A percentile compares a stretch with the other conserved stretches of the same genome.
Conservation (phyloP, 202 grass and related monocot species). For the Eragrostis tef region DNA sequence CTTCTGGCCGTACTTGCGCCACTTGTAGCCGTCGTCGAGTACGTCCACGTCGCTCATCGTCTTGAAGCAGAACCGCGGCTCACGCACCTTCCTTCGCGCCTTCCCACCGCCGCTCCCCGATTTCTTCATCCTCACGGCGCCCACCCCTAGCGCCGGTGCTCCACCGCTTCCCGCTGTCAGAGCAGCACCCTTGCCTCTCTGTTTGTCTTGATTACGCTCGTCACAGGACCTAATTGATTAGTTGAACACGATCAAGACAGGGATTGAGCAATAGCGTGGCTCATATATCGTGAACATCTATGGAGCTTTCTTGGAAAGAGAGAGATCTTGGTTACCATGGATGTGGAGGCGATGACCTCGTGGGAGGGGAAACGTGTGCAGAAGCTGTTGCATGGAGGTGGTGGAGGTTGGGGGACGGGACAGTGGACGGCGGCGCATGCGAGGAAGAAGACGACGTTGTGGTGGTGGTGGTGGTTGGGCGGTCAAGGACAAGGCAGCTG, state of each 20-base stretch:
- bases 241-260: background rate
- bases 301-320: background rate
- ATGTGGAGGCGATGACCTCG: conserved; percentile 42
- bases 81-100: conserved; percentile 75
- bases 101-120: conserved; percentile 40
- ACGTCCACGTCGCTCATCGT: conserved; percentile 96
- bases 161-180: background rate
- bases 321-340: conserved; percentile 47
- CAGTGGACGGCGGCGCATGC: conserved; percentile 31
- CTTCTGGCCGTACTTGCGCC: conserved; percentile 96
- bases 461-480: conserved; percentile 47
- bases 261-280: no score
- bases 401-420: conserved; percentile 37
- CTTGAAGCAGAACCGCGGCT: conserved; percentile 97
- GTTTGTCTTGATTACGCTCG: conserved; percentile 34
- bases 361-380: conserved; percentile 18
- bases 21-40: conserved; percentile 93
- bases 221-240: conserved; percentile 47
- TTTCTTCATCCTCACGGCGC: conserved; percentile 78
- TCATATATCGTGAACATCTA: background rate
- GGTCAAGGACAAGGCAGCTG: conserved; percentile 44
- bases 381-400: conserved; percentile 33
- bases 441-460: conserved; percentile 7
- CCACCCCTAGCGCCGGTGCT: conserved; percentile 28
- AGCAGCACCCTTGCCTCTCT: conserved; percentile 34